Evolutionary conservation across 225 moss, liverwort and hornwort genomes (phyloP).

Genomic region (Lunularia cruciata): DNA sequence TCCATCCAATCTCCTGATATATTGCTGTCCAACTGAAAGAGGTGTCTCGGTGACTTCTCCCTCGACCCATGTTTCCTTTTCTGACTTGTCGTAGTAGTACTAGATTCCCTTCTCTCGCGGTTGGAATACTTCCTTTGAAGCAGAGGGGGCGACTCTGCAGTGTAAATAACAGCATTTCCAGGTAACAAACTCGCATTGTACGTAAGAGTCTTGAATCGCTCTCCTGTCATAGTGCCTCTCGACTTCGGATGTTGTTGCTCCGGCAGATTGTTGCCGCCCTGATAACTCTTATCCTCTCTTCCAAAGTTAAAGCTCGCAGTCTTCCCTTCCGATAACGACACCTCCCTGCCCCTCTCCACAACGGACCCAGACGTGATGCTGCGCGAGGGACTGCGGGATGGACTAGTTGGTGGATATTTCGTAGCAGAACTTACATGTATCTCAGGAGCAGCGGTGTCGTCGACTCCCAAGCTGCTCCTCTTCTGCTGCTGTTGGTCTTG

Average conservation of each 20-base stretch:
- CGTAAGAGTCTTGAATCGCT: neutral
- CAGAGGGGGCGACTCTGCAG: constrained; percentile 9
- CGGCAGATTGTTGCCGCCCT: neutral
- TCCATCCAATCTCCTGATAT: neutral
- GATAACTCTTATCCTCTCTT: constrained; percentile 12
- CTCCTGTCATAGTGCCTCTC: neutral
- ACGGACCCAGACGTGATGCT: neutral
- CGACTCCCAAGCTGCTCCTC: neutral
- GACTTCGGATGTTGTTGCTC: too few relatives aligned
- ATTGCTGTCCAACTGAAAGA: constrained; percentile 13
- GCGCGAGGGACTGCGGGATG: neutral
- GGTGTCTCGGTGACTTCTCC: constrained; percentile 12
- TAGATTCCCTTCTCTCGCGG: neutral
- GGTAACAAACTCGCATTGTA: constrained; percentile 21
- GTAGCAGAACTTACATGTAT: neutral
- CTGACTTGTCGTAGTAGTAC: neutral
- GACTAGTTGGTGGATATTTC: neutral
- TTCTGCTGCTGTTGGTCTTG: neutral
- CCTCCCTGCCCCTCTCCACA: neutral
- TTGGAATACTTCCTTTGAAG: constrained; percentile 8
- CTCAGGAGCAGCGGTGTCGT: neutral
- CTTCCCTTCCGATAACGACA: neutral
- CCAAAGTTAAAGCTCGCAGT: neutral
- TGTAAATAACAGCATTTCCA: constrained; percentile 38
- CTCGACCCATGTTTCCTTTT: constrained; percentile 17